phyloP scores from a whole-genome alignment of 352 stramenopile species.

The Globisporangium ultimum region DNA sequence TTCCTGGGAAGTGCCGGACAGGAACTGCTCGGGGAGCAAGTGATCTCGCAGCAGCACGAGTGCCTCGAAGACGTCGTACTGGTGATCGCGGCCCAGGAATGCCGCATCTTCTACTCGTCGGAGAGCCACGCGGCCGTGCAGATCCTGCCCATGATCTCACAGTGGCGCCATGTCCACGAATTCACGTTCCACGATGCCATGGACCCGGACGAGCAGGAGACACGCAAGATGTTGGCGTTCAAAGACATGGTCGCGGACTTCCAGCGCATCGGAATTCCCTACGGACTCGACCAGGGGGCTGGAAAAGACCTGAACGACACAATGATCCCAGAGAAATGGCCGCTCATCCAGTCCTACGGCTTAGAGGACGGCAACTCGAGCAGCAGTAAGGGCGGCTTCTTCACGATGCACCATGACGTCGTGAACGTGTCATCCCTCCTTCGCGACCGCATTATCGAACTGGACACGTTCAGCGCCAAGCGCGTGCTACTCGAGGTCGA shows the following conservation, averaged over 20 bases:
- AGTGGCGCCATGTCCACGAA: constrained; percentile 66
- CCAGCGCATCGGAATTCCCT: constrained; percentile 54
- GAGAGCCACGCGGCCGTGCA: constrained; percentile 59
- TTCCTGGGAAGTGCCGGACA: constrained; percentile 69
- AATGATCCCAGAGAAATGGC: constrained; percentile 74
- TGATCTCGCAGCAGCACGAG: constrained; percentile 65
- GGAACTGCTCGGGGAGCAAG: constrained; percentile 69
- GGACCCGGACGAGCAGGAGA: constrained; percentile 64
- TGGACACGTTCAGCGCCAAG: constrained; percentile 57
- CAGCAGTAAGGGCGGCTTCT: constrained; percentile 44
- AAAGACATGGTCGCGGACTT: constrained; percentile 52
- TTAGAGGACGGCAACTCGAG: constrained; percentile 26
- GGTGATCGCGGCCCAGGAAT: constrained; percentile 34
- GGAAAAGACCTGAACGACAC: constrained; percentile 33
- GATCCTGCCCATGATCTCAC: constrained; percentile 62
- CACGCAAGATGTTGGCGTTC: constrained; percentile 63
- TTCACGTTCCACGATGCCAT: constrained; percentile 63
- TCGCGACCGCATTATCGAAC: constrained; percentile 28
- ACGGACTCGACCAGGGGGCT: constrained; percentile 27
- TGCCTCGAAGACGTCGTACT: constrained; percentile 66
- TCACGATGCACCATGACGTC: constrained; percentile 72
- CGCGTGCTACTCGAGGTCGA: constrained; percentile 49
- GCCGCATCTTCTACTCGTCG: constrained; percentile 63
- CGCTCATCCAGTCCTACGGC: constrained; percentile 66
- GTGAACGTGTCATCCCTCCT: constrained; percentile 50